Evolutionary conservation across 441 rosid genomes (phyloP).

Genomic region (Eutrema salsugineum): DNA sequence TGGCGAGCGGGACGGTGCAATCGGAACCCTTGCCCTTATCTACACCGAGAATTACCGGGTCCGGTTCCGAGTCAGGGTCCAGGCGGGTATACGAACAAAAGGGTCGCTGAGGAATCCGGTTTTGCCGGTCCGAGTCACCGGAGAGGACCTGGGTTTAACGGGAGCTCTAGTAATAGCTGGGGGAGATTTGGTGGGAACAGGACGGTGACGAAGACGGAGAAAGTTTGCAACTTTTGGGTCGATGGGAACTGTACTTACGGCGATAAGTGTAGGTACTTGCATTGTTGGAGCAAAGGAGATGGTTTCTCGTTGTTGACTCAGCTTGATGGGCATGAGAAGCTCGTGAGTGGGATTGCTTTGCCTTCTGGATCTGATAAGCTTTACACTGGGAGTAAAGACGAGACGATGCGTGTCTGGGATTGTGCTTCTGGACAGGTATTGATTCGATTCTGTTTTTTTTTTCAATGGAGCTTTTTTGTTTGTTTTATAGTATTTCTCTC

Average conservation of each 20-base stretch:
- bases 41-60: slow-evolving; percentile 72
- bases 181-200: slow-evolving; percentile 61
- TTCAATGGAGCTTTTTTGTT: background rate
- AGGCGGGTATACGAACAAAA: slow-evolving; percentile 46
- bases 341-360: slow-evolving; percentile 81
- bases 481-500: background rate
- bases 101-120: slow-evolving; percentile 65
- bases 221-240: slow-evolving; percentile 81
- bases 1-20: slow-evolving; percentile 91
- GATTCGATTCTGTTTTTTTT: background rate
- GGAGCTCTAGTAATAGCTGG: slow-evolving; percentile 45
- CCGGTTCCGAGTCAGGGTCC: slow-evolving; percentile 23
- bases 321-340: slow-evolving; percentile 89
- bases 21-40: slow-evolving; percentile 65
- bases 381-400: slow-evolving; percentile 89
- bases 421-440: slow-evolving; percentile 93
- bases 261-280: slow-evolving; percentile 79
- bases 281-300: slow-evolving; percentile 89
- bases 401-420: slow-evolving; percentile 88
- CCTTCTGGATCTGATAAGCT: slow-evolving; percentile 91
- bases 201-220: slow-evolving; percentile 59
- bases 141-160: slow-evolving; percentile 50
- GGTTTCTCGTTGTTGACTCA: slow-evolving; percentile 63
- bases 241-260: slow-evolving; percentile 79
- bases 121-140: slow-evolving; percentile 56